phyloP scores from a whole-genome alignment of 1,284 basidiomycete species.

The Apiotrichum siamense region DNA sequence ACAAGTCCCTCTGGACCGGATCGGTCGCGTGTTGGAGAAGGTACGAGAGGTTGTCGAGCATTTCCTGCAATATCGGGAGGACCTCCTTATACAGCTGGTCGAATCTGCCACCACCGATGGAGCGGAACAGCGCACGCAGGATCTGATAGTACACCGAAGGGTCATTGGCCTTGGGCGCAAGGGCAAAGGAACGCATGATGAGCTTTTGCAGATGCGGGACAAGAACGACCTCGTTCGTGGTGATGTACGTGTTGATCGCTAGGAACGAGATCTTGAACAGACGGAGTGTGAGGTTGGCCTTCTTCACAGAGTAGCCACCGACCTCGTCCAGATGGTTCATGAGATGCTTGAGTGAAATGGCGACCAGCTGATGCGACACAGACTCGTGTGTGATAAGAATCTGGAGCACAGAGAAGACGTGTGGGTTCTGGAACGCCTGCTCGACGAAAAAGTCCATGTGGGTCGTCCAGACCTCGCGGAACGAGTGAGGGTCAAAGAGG shows the following conservation, averaged over 20 bases:
- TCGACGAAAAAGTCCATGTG: slow-evolving; percentile 85
- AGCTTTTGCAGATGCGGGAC: slow-evolving; percentile 88
- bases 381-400: slow-evolving; percentile 75
- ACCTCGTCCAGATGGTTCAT: slow-evolving; percentile 75
- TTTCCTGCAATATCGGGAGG: slow-evolving; percentile 88
- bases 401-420: slow-evolving; percentile 81
- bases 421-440: slow-evolving; percentile 66
- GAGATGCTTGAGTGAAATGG: slow-evolving; percentile 83
- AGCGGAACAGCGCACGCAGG: slow-evolving; percentile 89
- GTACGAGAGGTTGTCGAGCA: slow-evolving; percentile 90
- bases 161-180: slow-evolving; percentile 84
- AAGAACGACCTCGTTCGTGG: slow-evolving; percentile 80
- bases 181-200: slow-evolving; percentile 94
- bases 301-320: slow-evolving; percentile 73
- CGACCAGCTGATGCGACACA: slow-evolving; percentile 84
- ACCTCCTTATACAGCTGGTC: slow-evolving; percentile 96
- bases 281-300: slow-evolving; percentile 73
- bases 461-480: slow-evolving; percentile 89
- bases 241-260: slow-evolving; percentile 74
- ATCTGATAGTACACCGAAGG: slow-evolving; percentile 92
- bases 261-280: slow-evolving; percentile 96
- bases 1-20: slow-evolving; percentile 71
- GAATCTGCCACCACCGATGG: slow-evolving; percentile 95
- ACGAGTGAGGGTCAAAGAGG: slow-evolving; percentile 81
- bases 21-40: slow-evolving; percentile 76